Evolutionary conservation across 2,329 filamentous ascomycete species (phyloP).

Genomic region (Eurotiales sp.): DNA sequence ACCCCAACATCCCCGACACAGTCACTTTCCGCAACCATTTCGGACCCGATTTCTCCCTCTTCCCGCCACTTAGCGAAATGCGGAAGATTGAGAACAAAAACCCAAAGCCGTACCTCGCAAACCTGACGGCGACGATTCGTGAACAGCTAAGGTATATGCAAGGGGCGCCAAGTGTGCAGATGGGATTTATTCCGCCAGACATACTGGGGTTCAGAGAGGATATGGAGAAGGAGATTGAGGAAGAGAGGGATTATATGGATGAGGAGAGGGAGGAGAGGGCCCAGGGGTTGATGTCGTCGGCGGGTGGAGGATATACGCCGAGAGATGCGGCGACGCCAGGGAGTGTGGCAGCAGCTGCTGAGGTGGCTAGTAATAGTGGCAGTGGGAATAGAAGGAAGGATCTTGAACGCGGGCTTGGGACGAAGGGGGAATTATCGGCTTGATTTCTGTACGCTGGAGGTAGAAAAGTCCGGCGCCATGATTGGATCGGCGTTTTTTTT

Average conservation of each 20-base stretch:
- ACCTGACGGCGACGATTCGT: conserved; percentile 71
- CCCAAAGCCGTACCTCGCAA: conserved; percentile 67
- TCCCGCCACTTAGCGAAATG: conserved; percentile 77
- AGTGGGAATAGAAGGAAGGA: conserved; percentile 29
- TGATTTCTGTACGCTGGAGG: conserved; percentile 18
- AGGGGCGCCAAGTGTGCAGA: conserved; percentile 81
- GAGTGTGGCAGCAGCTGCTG: not conserved
- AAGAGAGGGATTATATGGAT: conserved; percentile 37
- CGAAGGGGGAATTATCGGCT: conserved; percentile 35
- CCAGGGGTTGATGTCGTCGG: conserved; percentile 19
- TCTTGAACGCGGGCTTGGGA: conserved; percentile 31
- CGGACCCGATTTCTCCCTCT: conserved; percentile 78
- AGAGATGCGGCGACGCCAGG: not conserved
- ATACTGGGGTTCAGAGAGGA: conserved; percentile 55
- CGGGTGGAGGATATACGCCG: not conserved
- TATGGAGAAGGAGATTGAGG: conserved; percentile 45
- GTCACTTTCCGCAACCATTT: conserved; percentile 88
- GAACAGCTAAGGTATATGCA: conserved; percentile 85
- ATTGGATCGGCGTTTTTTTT: not conserved
- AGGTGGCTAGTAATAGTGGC: not conserved
- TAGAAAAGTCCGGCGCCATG: conserved; percentile 5
- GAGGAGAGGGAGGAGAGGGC: conserved; percentile 40
- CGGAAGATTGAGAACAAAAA: conserved; percentile 71
- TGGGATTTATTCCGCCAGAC: conserved; percentile 74
- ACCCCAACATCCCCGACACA: conserved; percentile 70